Conservation (phyloP, 1,284 basidiomycete species). For the Hemileia vastatrix region DNA sequence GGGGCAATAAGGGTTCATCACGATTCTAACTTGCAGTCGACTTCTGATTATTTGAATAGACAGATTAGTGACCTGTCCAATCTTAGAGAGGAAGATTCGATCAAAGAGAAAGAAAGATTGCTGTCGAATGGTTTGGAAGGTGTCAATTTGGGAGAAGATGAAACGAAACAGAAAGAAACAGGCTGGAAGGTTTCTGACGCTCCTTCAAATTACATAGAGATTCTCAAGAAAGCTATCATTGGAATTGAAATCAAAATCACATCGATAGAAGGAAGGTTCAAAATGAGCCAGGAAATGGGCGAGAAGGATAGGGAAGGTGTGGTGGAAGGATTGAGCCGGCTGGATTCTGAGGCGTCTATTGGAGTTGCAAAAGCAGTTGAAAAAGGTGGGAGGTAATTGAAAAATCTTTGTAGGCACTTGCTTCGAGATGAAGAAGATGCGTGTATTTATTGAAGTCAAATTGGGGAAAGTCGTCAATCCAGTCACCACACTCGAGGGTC, state of each 20-base stretch:
- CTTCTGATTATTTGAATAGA: background rate
- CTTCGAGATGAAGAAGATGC: too few relatives aligned
- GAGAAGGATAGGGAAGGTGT: conserved; percentile 46
- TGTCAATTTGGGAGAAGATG: background rate
- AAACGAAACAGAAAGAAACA: conserved; percentile 20
- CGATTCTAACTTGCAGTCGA: background rate
- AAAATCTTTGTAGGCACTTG: too few relatives aligned
- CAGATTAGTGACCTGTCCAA: conserved; percentile 17
- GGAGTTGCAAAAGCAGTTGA: too few relatives aligned
- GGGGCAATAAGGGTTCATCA: conserved; percentile 11
- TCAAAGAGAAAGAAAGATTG: background rate
- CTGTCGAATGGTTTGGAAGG: background rate
- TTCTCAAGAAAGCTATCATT: conserved; percentile 46
- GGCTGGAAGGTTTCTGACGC: conserved; percentile 47
- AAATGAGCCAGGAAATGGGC: conserved; percentile 46
- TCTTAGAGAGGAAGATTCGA: background rate
- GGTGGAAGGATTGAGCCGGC: conserved; percentile 40
- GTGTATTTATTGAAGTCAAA: too few relatives aligned
- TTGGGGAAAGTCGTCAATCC: too few relatives aligned
- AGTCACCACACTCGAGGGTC: too few relatives aligned
- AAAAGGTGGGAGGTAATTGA: too few relatives aligned
- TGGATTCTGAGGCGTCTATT: conserved; percentile 29
- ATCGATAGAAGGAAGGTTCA: conserved; percentile 46
- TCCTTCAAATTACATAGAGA: conserved; percentile 44
- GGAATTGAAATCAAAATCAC: conserved; percentile 46